Evolutionary conservation across 176 grass and related monocot species (phyloP), one percentile per base, ranked within the genome.

Genomic region (Bothriochloa decipiens): DNA sequence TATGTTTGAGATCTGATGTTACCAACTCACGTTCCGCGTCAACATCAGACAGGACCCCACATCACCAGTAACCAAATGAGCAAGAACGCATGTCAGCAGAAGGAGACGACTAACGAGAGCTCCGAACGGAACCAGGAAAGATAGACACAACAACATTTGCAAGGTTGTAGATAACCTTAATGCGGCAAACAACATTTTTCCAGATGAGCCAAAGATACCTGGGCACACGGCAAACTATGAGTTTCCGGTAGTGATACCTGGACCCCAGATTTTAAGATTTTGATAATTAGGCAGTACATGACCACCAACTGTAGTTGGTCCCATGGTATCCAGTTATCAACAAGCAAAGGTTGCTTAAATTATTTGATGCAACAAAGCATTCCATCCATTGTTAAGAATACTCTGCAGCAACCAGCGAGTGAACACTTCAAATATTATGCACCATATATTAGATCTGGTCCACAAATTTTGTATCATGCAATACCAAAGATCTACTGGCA

Each of bases 161-260:
- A 63, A 63, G 22, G n/a, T 78, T 77, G 12, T 45, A 20, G n/a
- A 63, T 25, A 43, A 27, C 55, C 75, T 43, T 63, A 42, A 33
- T 43, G 23, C 22, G 17, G 11, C 6, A 77, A 55, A 72, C 25
- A 55, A 65, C 52, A 72, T 65, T 65, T 83, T 6, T 25, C 11
- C 52, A 74, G 25, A 74, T 84, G 73, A 75, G 42, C 42, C 77
- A 78, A 11, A 79, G 11, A n/a, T n/a, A n/a, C n/a, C n/a, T n/a
- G n/a, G n/a, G n/a, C n/a, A n/a, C n/a, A n/a, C n/a, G n/a, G n/a
- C n/a, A n/a, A n/a, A n/a, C n/a, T n/a, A n/a, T n/a, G n/a, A n/a
- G n/a, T n/a, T n/a, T n/a, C n/a, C n/a, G n/a, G n/a, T n/a, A n/a
- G n/a, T n/a, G n/a, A 32, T 13, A 89, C 35, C 29, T 76, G 39